phyloP scores from a whole-genome alignment of 495 filamentous ascomycete genomes.

The Pyronema domesticum region DNA sequence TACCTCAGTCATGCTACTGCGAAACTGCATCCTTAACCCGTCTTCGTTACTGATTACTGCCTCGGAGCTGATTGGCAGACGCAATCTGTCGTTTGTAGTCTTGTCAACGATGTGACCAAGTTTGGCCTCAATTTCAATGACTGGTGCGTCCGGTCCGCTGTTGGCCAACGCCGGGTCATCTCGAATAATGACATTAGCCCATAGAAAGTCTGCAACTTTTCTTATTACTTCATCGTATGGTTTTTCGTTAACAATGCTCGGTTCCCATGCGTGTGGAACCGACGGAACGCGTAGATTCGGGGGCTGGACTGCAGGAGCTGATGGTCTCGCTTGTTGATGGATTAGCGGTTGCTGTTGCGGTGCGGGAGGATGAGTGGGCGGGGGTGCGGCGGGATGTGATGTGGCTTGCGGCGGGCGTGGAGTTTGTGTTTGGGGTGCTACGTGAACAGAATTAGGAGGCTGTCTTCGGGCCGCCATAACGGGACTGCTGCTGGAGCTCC shows the following conservation, averaged over 20 bases:
- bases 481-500: constrained; percentile 25
- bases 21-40: constrained; percentile 40
- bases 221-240: constrained; percentile 52
- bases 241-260: constrained; percentile 45
- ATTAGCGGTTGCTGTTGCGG: constrained; percentile 11
- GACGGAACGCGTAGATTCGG: background rate
- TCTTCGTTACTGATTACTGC: constrained; percentile 39
- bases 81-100: constrained; percentile 46
- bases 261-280: constrained; percentile 41
- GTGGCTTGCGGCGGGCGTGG: background rate
- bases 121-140: constrained; percentile 85
- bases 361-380: constrained; percentile 6
- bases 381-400: constrained; percentile 6
- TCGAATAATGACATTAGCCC: constrained; percentile 43
- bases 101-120: constrained; percentile 62
- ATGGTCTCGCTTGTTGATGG: constrained; percentile 10
- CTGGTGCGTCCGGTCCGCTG: constrained; percentile 38
- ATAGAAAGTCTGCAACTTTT: constrained; percentile 57
- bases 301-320: constrained; percentile 2
- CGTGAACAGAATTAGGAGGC: constrained; percentile 8
- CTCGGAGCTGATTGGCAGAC: constrained; percentile 46
- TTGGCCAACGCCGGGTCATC: constrained; percentile 33
- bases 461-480: constrained; percentile 23
- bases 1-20: constrained; percentile 75
- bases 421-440: constrained; percentile 3